Conservation (phyloP, 2,329 filamentous ascomycete species). For the Rhynchosporium graminicola region DNA sequence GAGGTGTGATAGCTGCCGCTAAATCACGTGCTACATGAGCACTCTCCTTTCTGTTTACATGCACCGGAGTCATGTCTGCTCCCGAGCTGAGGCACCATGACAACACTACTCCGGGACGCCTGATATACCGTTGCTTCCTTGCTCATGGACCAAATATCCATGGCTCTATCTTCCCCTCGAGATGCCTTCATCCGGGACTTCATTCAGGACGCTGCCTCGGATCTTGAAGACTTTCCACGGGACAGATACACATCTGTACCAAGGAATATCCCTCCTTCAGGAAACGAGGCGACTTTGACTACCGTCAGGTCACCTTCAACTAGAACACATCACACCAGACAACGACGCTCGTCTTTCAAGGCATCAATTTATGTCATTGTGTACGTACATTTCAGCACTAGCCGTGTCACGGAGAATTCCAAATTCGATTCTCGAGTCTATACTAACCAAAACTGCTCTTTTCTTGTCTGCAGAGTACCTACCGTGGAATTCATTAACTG, state of each 20-base stretch:
- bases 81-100: neutral
- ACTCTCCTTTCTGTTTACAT: neutral
- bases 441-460: slow-evolving; percentile 35
- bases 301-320: slow-evolving; percentile 6
- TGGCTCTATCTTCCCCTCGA: neutral
- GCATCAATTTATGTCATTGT: slow-evolving; percentile 37
- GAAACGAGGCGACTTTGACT: neutral
- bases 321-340: slow-evolving; percentile 26
- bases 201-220: slow-evolving; percentile 12
- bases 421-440: slow-evolving; percentile 30
- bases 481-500: slow-evolving; percentile 1
- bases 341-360: slow-evolving; percentile 26
- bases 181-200: slow-evolving; percentile 20
- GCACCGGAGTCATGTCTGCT: neutral
- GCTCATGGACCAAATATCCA: no score
- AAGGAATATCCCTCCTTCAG: neutral
- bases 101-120: neutral
- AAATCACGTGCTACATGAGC: slow-evolving; percentile 3
- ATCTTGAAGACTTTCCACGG: neutral
- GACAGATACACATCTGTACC: neutral
- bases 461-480: slow-evolving; percentile 30
- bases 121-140: neutral
- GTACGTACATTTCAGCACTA: slow-evolving; percentile 40
- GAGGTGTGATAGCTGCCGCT: slow-evolving; percentile 2
- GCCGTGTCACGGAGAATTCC: slow-evolving; percentile 34